phyloP scores from a whole-genome alignment of 768 basidiomycete species.

The Lentinula edodes region DNA sequence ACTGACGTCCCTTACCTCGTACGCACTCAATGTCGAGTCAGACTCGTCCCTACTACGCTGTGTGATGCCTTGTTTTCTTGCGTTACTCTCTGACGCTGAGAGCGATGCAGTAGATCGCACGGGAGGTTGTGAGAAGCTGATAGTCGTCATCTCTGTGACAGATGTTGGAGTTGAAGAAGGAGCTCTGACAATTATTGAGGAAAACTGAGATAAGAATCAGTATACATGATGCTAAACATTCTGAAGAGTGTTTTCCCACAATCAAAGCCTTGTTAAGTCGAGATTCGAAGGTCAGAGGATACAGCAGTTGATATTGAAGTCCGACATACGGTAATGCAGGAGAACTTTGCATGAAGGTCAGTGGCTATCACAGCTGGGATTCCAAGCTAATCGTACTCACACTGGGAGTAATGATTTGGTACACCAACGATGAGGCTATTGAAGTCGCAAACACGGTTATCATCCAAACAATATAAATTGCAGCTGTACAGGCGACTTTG shows the following conservation, averaged over 20 bases:
- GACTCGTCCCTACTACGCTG: background rate
- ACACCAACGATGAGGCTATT: background rate
- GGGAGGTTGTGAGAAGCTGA: background rate
- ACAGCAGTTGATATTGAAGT: background rate
- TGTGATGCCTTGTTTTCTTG: background rate
- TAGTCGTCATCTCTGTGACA: background rate
- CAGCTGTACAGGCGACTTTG: background rate
- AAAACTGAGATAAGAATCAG: background rate
- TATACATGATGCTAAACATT: background rate
- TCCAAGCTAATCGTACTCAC: background rate
- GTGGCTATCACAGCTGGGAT: background rate
- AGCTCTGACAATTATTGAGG: background rate
- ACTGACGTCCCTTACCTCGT: background rate
- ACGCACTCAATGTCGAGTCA: background rate
- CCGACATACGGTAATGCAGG: background rate
- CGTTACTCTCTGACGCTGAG: background rate
- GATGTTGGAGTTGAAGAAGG: background rate
- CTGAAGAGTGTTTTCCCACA: background rate
- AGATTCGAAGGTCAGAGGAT: background rate
- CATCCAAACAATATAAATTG: background rate
- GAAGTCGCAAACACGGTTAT: background rate
- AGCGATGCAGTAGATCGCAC: background rate
- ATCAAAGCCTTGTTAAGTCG: background rate
- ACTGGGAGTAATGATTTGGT: background rate
- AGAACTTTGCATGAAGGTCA: background rate